Base-by-base conservation (phyloP, 305 asterid species). In the Fraxinus paxiana region DNA sequence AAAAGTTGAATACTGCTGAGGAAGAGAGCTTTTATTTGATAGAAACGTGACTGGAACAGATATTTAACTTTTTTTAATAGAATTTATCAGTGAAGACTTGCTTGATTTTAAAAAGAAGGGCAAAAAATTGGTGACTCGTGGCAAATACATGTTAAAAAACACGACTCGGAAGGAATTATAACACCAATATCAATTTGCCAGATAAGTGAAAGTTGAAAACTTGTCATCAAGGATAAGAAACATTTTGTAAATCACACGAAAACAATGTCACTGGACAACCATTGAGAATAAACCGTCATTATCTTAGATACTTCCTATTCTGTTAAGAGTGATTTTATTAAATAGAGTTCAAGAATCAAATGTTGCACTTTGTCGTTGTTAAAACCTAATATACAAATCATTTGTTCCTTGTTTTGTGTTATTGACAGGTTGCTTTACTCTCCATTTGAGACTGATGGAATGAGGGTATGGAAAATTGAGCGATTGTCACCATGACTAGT, bases 401-500 rank as follows among this genome's bases (percentile, higher is more conserved):
- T 80, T 74, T 20, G 76, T 74, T 43, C 75, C 76, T 59, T 56
- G 71, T 76, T 46, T 82, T 73, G 8, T 82, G 69, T 77, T 34
- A 6, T 85, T 70, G 75, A 73, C 92, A 92, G 98, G 93, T 79
- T 93, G 85, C 87, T 92, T 28, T 95, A 93, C 82, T 77, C 78
- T 69, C 90, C 84, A 0, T 81, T 81, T 77, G 89, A 83, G 73
- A 59, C 79, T 1, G 87, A 87, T 43, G 98, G 93, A 71, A 92
- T 78, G 79, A 88, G 81, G 83, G 85, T 28, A 13, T 95, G 98
- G 98, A 90, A 85, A 86, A 85, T 92, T 3, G 94, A 89, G 51
- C 90, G 96, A 87, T 74, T 92, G 88, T 90, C 97, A 78, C 98
- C 98, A 59, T 91, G 90, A 89, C 92, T 88, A 83, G 85, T 76